Conservation (phyloP, 2,329 filamentous ascomycete genomes). For the Aspergillus pseudoviridinutans region DNA sequence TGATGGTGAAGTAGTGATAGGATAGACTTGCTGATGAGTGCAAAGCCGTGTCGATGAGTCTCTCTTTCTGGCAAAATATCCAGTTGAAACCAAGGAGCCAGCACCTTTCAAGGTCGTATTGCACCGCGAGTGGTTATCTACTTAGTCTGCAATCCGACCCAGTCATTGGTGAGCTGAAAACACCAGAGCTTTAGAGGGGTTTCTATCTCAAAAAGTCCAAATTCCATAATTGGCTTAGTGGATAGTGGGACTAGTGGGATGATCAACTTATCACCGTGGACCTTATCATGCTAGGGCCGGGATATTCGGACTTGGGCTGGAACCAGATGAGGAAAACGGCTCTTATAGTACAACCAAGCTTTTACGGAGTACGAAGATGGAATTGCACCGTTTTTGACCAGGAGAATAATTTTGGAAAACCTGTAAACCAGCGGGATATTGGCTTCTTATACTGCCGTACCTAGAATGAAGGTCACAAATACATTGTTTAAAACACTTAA, state of each 20-base stretch:
- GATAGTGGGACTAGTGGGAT: not conserved
- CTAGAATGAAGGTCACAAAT: not conserved
- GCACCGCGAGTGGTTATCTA: slow-evolving; percentile 1
- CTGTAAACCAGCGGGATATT: not conserved
- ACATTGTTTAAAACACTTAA: not conserved
- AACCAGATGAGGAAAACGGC: not conserved
- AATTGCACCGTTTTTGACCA: not conserved
- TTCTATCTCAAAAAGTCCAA: not conserved
- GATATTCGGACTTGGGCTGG: not conserved
- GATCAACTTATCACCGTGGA: not conserved
- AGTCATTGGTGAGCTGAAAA: not conserved
- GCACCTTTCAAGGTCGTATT: not conserved
- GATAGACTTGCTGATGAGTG: not conserved
- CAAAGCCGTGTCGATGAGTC: not conserved
- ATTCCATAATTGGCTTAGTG: slow-evolving; percentile 11
- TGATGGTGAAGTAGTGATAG: not conserved
- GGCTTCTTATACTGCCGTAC: not conserved
- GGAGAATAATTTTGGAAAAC: not conserved
- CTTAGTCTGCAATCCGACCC: slow-evolving; percentile 3
- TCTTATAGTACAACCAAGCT: not conserved
- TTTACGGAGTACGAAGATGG: not conserved
- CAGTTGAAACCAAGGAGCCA: not conserved
- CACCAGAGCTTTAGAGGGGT: not conserved
- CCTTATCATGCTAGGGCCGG: not conserved
- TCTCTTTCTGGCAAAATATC: not conserved